Percentiles rank a stretch among this genome's conserved stretches.
Evolutionary conservation across 495 filamentous ascomycete genomes (phyloP).

Genomic region (Penicillium antarcticum): DNA sequence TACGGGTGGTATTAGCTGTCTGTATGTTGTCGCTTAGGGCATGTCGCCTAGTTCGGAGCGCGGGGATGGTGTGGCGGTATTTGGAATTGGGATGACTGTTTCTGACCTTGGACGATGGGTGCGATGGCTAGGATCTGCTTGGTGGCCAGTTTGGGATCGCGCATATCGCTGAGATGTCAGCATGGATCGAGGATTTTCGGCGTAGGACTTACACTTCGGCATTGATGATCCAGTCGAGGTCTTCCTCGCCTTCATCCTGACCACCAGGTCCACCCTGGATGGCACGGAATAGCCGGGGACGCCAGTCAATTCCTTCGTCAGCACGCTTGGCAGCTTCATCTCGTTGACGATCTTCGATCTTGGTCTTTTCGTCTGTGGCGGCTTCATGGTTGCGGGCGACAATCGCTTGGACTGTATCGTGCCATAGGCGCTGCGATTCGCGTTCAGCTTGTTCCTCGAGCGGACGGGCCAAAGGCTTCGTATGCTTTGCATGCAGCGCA

Average conservation of each 20-base stretch:
- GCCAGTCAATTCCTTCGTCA: conserved; percentile 85
- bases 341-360: conserved; percentile 88
- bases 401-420: conserved; percentile 73
- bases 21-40: conserved; percentile 5
- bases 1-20: conserved; percentile 24
- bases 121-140: conserved; percentile 85
- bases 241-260: conserved; percentile 77
- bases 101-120: conserved; percentile 79
- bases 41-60: conserved; percentile 3
- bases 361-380: conserved; percentile 92
- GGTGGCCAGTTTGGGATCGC: conserved; percentile 67
- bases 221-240: conserved; percentile 93
- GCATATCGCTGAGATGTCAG: conserved; percentile 53
- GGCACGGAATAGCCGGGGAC: conserved; percentile 74
- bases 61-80: conserved; percentile 37
- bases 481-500: conserved; percentile 70
- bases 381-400: conserved; percentile 79
- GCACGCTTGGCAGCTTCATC: conserved; percentile 80
- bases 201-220: conserved; percentile 68
- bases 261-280: conserved; percentile 71
- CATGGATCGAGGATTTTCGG: not conserved
- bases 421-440: conserved; percentile 88
- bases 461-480: conserved; percentile 70
- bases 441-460: conserved; percentile 84
- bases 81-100: conserved; percentile 32